phyloP scores from a whole-genome alignment of 2,329 filamentous ascomycete genomes.

The Penicillium sp. region DNA sequence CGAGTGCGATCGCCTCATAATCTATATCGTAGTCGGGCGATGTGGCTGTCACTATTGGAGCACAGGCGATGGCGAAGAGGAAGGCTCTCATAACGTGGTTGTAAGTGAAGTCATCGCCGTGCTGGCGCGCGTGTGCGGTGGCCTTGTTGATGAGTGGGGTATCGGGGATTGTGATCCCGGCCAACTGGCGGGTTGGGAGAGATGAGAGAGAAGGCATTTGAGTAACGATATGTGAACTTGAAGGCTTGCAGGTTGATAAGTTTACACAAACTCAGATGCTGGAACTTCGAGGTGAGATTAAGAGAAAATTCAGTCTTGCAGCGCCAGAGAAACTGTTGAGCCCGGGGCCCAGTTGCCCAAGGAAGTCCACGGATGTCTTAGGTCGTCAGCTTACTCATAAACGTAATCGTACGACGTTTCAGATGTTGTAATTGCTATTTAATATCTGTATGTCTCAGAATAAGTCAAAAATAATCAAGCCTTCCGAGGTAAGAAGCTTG shows the following conservation, averaged over 20 bases:
- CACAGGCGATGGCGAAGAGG: not conserved
- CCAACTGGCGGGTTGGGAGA: not conserved
- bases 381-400: too few relatives aligned
- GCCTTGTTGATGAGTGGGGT: not conserved
- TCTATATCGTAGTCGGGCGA: not conserved
- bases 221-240: constrained; percentile 13
- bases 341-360: too few relatives aligned
- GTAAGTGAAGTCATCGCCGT: not conserved
- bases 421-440: too few relatives aligned
- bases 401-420: too few relatives aligned
- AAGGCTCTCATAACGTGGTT: not conserved
- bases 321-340: too few relatives aligned
- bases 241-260: not conserved
- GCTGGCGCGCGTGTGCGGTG: not conserved
- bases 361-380: too few relatives aligned
- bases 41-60: not conserved
- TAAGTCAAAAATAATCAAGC: too few relatives aligned
- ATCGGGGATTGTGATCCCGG: not conserved
- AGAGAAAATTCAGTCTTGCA: too few relatives aligned
- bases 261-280: too few relatives aligned
- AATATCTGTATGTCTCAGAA: too few relatives aligned
- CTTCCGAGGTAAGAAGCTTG: too few relatives aligned
- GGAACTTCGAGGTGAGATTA: too few relatives aligned
- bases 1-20: not conserved
- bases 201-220: constrained; percentile 5